Conservation (phyloP, 2,329 filamentous ascomycete genomes). For the Microascus cirrosus region DNA sequence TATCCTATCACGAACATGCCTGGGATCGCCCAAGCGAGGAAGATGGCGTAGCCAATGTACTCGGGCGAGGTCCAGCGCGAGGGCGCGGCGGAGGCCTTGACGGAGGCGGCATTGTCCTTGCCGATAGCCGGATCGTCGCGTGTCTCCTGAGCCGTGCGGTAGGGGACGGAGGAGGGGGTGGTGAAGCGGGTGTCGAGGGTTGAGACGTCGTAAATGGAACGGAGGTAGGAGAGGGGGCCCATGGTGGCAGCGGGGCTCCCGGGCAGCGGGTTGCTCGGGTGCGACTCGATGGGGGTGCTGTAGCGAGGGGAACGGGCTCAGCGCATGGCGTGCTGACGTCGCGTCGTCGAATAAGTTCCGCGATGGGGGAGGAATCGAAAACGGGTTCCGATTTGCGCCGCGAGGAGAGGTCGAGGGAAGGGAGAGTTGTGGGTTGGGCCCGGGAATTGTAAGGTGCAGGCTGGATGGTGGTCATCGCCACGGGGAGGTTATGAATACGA, state of each 20-base stretch:
- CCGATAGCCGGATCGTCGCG: slow-evolving; percentile 27
- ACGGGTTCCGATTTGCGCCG: not conserved
- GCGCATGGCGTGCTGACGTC: not conserved
- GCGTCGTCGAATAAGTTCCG: not conserved
- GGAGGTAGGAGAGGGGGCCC: slow-evolving; percentile 29
- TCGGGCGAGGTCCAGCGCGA: slow-evolving; percentile 80
- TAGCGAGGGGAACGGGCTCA: not conserved
- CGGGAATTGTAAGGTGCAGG: no score
- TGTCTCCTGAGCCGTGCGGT: slow-evolving; percentile 44
- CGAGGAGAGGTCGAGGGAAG: not conserved
- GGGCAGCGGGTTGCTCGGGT: not conserved
- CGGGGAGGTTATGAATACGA: no score
- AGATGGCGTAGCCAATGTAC: slow-evolving; percentile 69
- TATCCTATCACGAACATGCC: slow-evolving; percentile 88
- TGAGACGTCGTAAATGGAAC: slow-evolving; percentile 51
- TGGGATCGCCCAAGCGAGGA: slow-evolving; percentile 57
- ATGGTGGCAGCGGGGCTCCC: slow-evolving; percentile 19
- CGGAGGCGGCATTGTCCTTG: slow-evolving; percentile 16
- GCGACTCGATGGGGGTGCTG: not conserved
- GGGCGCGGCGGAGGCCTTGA: slow-evolving; percentile 35
- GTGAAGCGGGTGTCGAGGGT: slow-evolving; percentile 55
- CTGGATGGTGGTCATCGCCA: not conserved
- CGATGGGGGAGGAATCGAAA: not conserved
- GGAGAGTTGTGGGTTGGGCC: no score
- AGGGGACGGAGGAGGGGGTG: slow-evolving; percentile 57